Evolutionary conservation across 495 filamentous ascomycete genomes (phyloP).

Genomic region (Tetracladium marchalianum): DNA sequence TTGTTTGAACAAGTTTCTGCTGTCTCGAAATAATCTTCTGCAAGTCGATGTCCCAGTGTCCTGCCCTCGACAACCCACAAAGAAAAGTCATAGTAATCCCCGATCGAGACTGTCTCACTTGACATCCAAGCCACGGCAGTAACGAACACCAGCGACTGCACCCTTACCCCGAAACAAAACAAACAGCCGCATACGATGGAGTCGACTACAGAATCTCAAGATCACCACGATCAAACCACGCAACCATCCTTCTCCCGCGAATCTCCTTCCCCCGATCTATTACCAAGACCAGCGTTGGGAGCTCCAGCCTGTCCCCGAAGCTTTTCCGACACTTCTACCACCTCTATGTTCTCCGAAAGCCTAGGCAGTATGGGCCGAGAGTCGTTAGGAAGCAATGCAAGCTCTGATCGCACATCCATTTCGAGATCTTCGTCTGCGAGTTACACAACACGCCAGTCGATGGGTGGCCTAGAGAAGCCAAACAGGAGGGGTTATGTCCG

Average conservation of each 20-base stretch:
- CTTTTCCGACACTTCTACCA: constrained; percentile 66
- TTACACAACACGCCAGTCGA: constrained; percentile 43
- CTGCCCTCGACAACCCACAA: no score
- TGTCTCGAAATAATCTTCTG: no score
- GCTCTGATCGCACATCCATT: constrained; percentile 12
- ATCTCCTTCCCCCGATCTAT: constrained; percentile 56
- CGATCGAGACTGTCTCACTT: no score
- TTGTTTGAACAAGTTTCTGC: no score
- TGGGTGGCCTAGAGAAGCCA: constrained; percentile 29
- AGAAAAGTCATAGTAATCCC: no score
- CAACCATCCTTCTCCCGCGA: constrained; percentile 20
- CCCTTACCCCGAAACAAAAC: no score
- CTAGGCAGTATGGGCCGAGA: constrained; percentile 40
- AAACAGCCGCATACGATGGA: no score
- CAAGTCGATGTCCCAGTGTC: no score
- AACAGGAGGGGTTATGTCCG: constrained; percentile 79
- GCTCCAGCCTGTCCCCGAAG: constrained; percentile 59
- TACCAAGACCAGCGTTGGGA: constrained; percentile 56
- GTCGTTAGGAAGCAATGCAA: constrained; percentile 17
- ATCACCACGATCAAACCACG: neutral
- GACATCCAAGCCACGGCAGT: no score
- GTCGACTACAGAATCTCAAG: no score
- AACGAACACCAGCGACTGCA: no score
- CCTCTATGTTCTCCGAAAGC: constrained; percentile 51
- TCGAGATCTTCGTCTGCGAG: constrained; percentile 31